Evolutionary conservation across 805 yeast species (phyloP), one percentile per base, ranked within the genome.

Genomic region (Barnettozyma salicaria): DNA sequence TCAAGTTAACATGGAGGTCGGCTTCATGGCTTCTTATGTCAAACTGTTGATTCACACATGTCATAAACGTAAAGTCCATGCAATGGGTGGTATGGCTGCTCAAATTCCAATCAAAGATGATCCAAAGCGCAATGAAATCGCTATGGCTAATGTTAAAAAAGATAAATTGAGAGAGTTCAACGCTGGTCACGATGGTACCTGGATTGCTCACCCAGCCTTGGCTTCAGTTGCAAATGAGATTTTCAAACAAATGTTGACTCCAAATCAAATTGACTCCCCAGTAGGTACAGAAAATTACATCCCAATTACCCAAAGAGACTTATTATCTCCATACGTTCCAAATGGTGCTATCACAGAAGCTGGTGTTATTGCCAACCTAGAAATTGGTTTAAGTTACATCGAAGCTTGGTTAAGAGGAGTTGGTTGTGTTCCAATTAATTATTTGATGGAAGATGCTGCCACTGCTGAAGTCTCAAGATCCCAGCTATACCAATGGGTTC

Each of bases 41-140:
- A 76, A 76, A 50, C 71, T 79, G 52, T 67, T 83, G 59, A 85
- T 83, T 48, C 71, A 78, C 58, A 74, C 77, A 30, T 79, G 87
- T 60, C 94, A 83, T 58, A 69, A 74, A 52, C 72, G 90, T 64
- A 82, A 80, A 44, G 90, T 82, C 29, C 89, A 82, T 55, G 90
- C 90, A 14, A 80, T 83, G 78, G 92, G 94, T 50, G 94, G 94
- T 50, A 83, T 83, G 94, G 90, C 92, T 47, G 90, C 90, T 5
- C 84, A 81, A 48, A 80, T 83, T 50, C 90, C 92, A 45, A 82
- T 82, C 63, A 82, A 82, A 59, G 68, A 74, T 46, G 88, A 83
- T 53, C 65, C 70, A 23, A 73, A 65, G 42, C 74, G 77, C 44
- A 82, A 83, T 62, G 66, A 67, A 32, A 63, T 65, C 33, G 90